These are phyloP conservation scores for Amyloporia xantha DNA, from an alignment of 768 basidiomycete genomes.

Conservation along the genomic window DNA sequence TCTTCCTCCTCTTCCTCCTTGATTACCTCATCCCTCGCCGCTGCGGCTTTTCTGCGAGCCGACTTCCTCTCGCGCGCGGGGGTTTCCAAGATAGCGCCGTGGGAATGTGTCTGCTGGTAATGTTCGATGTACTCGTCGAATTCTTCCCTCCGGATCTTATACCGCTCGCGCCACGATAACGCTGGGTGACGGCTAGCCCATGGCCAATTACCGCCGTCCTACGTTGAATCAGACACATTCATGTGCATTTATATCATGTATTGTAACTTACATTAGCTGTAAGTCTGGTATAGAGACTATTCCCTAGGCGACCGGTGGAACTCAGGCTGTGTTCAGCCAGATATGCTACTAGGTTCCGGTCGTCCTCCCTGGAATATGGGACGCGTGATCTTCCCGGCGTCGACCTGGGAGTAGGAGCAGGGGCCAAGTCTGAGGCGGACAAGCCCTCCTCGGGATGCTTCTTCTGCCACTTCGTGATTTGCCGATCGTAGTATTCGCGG, in stretches of 20 bases:
- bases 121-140: slow-evolving; percentile 52
- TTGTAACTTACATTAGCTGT: slow-evolving; percentile 1
- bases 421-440: not conserved
- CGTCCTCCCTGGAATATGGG: slow-evolving; percentile 11
- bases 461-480: slow-evolving; percentile 10
- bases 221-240: not conserved
- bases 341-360: slow-evolving; percentile 7
- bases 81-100: not conserved
- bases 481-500: slow-evolving; percentile 9
- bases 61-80: too few species aligned
- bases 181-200: slow-evolving; percentile 80
- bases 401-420: not conserved
- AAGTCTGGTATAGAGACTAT: slow-evolving; percentile 1
- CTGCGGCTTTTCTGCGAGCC: not conserved
- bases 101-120: not conserved
- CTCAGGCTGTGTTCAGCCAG: slow-evolving; percentile 6
- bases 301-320: slow-evolving; percentile 6
- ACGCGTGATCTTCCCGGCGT: not conserved
- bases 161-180: slow-evolving; percentile 82
- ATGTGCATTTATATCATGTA: not conserved
- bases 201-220: slow-evolving; percentile 36
- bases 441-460: not conserved
- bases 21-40: not conserved
- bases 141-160: slow-evolving; percentile 66
- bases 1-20: not conserved